phyloP scores from a whole-genome alignment of 139 green algal genomes.

The Helicosporidium sp. region DNA sequence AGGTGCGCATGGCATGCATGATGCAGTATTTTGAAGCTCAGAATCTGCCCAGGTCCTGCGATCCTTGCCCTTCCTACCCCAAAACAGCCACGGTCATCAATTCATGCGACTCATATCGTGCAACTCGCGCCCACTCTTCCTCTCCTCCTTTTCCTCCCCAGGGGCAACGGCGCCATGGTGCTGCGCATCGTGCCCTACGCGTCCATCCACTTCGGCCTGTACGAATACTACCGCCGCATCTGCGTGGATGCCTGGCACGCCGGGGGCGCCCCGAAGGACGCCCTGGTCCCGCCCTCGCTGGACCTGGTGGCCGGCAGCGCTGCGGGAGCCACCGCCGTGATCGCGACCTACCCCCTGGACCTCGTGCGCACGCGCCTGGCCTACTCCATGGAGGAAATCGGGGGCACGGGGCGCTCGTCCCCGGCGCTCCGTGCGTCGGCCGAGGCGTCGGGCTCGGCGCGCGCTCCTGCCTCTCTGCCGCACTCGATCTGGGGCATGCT shows the following conservation, averaged over 20 bases:
- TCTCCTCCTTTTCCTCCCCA: conserved; percentile 7
- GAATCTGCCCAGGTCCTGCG: too few species aligned
- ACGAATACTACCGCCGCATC: conserved; percentile 54
- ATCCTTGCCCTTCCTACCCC: too few species aligned
- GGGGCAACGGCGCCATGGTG: conserved; percentile 67
- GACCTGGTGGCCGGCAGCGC: conserved; percentile 57
- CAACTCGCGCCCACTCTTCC: too few species aligned
- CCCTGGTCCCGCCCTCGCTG: conserved; percentile 21
- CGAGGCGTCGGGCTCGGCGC: conserved; percentile 8
- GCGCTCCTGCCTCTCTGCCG: not conserved
- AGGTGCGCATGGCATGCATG: conserved; percentile 22
- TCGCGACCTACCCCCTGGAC: conserved; percentile 78
- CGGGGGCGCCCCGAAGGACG: not conserved
- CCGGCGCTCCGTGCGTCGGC: not conserved
- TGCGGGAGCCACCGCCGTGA: conserved; percentile 61
- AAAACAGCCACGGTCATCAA: too few species aligned
- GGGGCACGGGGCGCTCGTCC: not conserved
- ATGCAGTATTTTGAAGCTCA: not conserved
- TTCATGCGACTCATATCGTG: not conserved
- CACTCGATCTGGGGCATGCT: conserved; percentile 31
- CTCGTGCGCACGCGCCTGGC: conserved; percentile 66
- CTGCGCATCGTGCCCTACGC: conserved; percentile 76
- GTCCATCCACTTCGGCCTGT: conserved; percentile 70
- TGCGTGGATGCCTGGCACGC: conserved; percentile 16
- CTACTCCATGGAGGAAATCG: conserved; percentile 21